Percentiles rank a stretch among this genome's conserved stretches.
phyloP scores from a whole-genome alignment of 2,329 filamentous ascomycete genomes.

The Pseudocercospora musae region DNA sequence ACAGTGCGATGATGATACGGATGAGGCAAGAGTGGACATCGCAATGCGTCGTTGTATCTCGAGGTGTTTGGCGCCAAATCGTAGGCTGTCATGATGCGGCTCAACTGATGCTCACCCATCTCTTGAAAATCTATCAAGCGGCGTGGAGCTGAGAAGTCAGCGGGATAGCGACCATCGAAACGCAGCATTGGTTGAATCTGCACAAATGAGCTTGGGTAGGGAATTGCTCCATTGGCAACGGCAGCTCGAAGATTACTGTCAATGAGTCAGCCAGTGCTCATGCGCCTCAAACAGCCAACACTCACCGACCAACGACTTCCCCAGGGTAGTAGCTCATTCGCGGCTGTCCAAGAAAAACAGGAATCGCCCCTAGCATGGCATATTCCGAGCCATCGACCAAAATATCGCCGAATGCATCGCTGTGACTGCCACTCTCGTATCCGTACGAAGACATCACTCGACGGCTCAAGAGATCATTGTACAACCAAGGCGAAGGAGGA shows the following conservation, averaged over 20 bases:
- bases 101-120: conserved; percentile 29
- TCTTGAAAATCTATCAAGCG: conserved; percentile 27
- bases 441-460: conserved; percentile 4
- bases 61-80: conserved; percentile 8
- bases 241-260: conserved; percentile 22
- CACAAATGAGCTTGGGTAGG: conserved; percentile 20
- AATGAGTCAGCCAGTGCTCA: neutral
- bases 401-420: neutral
- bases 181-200: conserved; percentile 35
- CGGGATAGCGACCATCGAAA: conserved; percentile 32
- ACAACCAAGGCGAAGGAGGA: neutral
- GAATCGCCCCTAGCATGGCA: neutral
- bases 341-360: neutral
- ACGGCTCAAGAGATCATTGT: neutral
- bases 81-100: conserved; percentile 34
- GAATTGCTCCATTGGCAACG: conserved; percentile 32
- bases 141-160: conserved; percentile 28
- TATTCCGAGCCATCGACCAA: neutral
- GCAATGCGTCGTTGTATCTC: conserved; percentile 9
- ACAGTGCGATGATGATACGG: neutral
- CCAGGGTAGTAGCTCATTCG: neutral
- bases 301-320: neutral
- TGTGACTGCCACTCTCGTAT: conserved; percentile 1
- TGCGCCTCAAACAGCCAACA: neutral
- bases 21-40: neutral